A percentile compares a stretch with the other conserved stretches of the same genome.
These are phyloP conservation scores for Fusarium sp. DNA, from an alignment of 2,329 filamentous ascomycete genomes.

Conservation along the genomic window DNA sequence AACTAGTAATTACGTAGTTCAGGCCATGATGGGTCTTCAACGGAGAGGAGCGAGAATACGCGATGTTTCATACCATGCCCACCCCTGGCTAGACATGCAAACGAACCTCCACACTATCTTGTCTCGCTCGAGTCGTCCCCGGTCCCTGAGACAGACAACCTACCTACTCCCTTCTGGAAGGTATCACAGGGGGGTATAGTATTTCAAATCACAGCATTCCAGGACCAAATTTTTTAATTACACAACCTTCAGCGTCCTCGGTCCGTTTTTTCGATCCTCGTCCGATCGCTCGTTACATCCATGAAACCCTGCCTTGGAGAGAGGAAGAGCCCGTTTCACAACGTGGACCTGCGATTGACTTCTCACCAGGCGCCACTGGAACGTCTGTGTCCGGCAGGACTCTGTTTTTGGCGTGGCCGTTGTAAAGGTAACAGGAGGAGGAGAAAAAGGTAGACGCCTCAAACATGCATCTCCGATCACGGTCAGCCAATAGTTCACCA, in stretches of 20 bases:
- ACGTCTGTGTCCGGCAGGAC: not conserved
- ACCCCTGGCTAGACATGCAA: not conserved
- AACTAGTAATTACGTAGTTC: not conserved
- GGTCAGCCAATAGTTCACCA: not conserved
- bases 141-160: not conserved
- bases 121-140: not conserved
- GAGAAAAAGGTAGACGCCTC: conserved; percentile 1
- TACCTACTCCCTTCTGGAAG: conserved; percentile 29
- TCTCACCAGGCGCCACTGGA: not conserved
- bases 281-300: conserved; percentile 23
- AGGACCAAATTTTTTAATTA: conserved; percentile 1
- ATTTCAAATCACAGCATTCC: conserved; percentile 7
- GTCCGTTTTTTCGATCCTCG: conserved; percentile 33
- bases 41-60: not conserved
- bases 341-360: not conserved
- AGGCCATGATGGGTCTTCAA: not conserved
- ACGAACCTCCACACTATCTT: not conserved
- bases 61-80: conserved; percentile 1
- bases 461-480: not conserved
- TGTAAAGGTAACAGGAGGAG: not conserved
- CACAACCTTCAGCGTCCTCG: conserved; percentile 21
- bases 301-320: conserved; percentile 23
- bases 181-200: conserved; percentile 6
- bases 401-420: not conserved
- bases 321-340: not conserved